A percentile compares a stretch with the other conserved stretches of the same genome.
phyloP scores from a whole-genome alignment of 139 green algal species.

The Chlamydomonas sp. region DNA sequence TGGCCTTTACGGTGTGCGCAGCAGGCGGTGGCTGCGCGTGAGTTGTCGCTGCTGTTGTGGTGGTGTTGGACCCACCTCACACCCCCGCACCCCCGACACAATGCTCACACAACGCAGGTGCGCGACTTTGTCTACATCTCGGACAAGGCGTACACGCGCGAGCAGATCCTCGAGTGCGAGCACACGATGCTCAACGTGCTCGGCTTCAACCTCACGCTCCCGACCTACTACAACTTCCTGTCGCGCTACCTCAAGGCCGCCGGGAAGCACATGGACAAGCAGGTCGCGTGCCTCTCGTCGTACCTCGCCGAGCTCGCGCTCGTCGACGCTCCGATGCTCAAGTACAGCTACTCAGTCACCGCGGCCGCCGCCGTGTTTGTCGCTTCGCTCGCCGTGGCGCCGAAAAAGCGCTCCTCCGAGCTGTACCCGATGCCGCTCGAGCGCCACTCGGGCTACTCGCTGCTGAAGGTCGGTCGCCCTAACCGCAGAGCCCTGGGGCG shows the following conservation, averaged over 20 bases:
- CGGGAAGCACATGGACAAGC: slow-evolving; percentile 37
- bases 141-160: slow-evolving; percentile 88
- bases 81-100: no score
- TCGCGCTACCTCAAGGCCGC: slow-evolving; percentile 75
- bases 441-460: slow-evolving; percentile 56
- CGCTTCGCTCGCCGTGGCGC: no score
- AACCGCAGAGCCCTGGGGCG: no score
- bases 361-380: no score
- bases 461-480: no score
- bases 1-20: no score
- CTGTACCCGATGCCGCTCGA: slow-evolving; percentile 47
- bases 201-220: slow-evolving; percentile 86
- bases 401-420: no score
- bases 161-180: slow-evolving; percentile 95
- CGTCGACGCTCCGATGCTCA: slow-evolving; percentile 73
- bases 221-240: slow-evolving; percentile 81
- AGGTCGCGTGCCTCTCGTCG: slow-evolving; percentile 35
- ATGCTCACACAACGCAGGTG: no score
- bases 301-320: slow-evolving; percentile 86
- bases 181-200: slow-evolving; percentile 92
- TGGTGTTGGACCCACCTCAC: no score
- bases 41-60: no score
- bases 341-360: slow-evolving; percentile 63
- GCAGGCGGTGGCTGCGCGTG: no score
- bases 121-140: slow-evolving; percentile 98